Percentiles rank a stretch among this genome's conserved stretches.
These are phyloP conservation scores for Ogataea minuta DNA, from an alignment of 805 yeast genomes.

Conservation along the genomic window DNA sequence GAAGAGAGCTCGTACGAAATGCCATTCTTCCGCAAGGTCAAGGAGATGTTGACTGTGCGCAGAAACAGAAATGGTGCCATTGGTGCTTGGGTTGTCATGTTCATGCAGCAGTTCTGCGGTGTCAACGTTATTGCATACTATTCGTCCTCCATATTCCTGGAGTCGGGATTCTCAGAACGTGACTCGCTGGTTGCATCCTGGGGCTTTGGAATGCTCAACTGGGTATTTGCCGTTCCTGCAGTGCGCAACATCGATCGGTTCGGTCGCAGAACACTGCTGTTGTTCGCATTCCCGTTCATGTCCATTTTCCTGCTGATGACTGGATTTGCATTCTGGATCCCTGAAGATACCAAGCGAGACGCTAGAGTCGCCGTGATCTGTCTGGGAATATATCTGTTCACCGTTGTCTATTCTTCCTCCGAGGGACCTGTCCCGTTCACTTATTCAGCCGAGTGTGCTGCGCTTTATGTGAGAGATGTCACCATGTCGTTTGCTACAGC, in stretches of 20 bases:
- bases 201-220: constrained; percentile 84
- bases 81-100: constrained; percentile 80
- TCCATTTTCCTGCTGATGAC: constrained; percentile 54
- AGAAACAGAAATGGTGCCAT: constrained; percentile 82
- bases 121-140: constrained; percentile 85
- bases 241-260: constrained; percentile 72
- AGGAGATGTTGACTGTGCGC: constrained; percentile 64
- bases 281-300: constrained; percentile 64
- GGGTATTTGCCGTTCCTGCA: constrained; percentile 80
- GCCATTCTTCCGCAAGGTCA: constrained; percentile 46
- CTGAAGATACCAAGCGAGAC: constrained; percentile 34
- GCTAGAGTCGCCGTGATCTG: constrained; percentile 67
- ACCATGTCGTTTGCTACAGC: constrained; percentile 82
- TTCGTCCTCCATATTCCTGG: constrained; percentile 70
- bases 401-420: constrained; percentile 76
- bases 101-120: constrained; percentile 91
- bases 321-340: constrained; percentile 73
- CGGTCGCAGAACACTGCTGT: constrained; percentile 65
- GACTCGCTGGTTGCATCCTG: constrained; percentile 74
- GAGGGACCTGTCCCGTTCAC: constrained; percentile 92
- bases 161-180: constrained; percentile 61
- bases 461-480: constrained; percentile 73
- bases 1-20: constrained; percentile 56
- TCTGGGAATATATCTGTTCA: constrained; percentile 70
- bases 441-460: constrained; percentile 82